These are phyloP conservation scores for Aschersonia sp. DNA, from an alignment of 2,329 filamentous ascomycete genomes.

Conservation along the genomic window DNA sequence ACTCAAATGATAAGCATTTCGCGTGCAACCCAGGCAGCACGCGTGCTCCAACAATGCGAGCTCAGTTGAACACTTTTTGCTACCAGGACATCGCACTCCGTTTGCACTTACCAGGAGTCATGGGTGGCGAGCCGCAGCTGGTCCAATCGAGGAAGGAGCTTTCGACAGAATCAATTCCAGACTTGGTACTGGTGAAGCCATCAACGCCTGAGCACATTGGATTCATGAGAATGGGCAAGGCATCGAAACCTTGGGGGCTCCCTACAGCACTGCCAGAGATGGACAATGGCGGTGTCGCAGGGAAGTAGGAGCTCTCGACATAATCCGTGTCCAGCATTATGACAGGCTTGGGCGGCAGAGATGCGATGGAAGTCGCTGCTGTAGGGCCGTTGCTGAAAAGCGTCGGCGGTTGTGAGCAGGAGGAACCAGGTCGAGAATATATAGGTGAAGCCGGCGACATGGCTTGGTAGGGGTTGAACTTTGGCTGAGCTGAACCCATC, in stretches of 20 bases:
- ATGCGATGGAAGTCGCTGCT: slow-evolving; percentile 61
- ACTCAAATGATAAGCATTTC: neutral
- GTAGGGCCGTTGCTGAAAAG: slow-evolving; percentile 43
- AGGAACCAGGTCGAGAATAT: slow-evolving; percentile 52
- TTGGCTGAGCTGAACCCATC: slow-evolving; percentile 4
- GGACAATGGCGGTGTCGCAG: slow-evolving; percentile 77
- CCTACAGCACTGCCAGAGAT: slow-evolving; percentile 72
- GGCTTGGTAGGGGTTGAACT: slow-evolving; percentile 31
- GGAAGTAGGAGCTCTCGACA: slow-evolving; percentile 57
- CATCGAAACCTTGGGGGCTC: slow-evolving; percentile 67
- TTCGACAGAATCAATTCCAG: slow-evolving; percentile 58
- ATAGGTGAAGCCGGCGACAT: slow-evolving; percentile 44
- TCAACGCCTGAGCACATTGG: slow-evolving; percentile 63
- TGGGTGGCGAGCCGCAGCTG: slow-evolving; percentile 63
- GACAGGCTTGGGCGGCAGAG: slow-evolving; percentile 59
- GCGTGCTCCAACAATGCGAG: slow-evolving; percentile 1
- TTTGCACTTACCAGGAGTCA: slow-evolving; percentile 76
- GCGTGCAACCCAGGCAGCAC: too few species aligned
- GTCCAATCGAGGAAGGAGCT: slow-evolving; percentile 67
- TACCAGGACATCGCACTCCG: neutral
- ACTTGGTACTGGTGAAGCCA: slow-evolving; percentile 49
- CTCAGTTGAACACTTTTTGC: slow-evolving; percentile 1
- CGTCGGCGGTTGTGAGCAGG: slow-evolving; percentile 46
- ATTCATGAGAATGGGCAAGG: slow-evolving; percentile 72
- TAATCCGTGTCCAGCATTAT: slow-evolving; percentile 71